Evolutionary conservation across 192 early-diverging fungal genomes (phyloP).

Genomic region (Helicostylum pulchrum): DNA sequence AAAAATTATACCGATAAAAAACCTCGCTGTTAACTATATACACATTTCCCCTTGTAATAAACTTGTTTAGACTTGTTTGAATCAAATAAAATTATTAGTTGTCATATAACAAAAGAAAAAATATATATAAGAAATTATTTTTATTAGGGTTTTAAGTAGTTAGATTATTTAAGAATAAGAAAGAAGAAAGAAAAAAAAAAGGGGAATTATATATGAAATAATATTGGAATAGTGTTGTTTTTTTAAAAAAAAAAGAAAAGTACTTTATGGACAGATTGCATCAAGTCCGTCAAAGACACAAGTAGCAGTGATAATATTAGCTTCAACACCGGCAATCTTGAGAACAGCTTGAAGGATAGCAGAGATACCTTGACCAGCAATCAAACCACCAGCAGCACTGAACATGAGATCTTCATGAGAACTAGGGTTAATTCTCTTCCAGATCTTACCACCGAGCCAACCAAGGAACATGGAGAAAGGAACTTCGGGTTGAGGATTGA

Average conservation of each 20-base stretch:
- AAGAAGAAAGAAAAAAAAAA: no score
- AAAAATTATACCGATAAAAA: no score
- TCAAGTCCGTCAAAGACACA: slow-evolving; percentile 15
- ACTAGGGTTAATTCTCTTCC: slow-evolving; percentile 30
- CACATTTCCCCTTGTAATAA: no score
- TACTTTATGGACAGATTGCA: not conserved
- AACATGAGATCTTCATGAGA: slow-evolving; percentile 40
- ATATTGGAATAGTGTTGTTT: no score
- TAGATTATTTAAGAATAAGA: no score
- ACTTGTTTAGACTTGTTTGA: no score
- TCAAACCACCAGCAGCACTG: slow-evolving; percentile 43
- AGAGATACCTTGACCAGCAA: slow-evolving; percentile 50
- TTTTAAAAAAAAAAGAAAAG: not conserved
- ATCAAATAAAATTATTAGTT: no score
- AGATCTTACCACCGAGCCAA: slow-evolving; percentile 38
- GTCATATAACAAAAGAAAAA: no score
- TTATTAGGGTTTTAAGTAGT: no score
- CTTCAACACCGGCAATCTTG: slow-evolving; percentile 34
- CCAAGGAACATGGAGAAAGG: slow-evolving; percentile 47
- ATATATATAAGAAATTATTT: no score
- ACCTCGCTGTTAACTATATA: no score
- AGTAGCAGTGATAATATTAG: slow-evolving; percentile 19
- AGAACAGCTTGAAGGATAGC: slow-evolving; percentile 45
- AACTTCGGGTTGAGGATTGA: slow-evolving; percentile 43
- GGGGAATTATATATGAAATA: no score